A percentile compares a stretch with the other conserved stretches of the same genome.
These are phyloP conservation scores for Articulospora tetracladia DNA, from an alignment of 495 filamentous ascomycete genomes.

Conservation along the genomic window DNA sequence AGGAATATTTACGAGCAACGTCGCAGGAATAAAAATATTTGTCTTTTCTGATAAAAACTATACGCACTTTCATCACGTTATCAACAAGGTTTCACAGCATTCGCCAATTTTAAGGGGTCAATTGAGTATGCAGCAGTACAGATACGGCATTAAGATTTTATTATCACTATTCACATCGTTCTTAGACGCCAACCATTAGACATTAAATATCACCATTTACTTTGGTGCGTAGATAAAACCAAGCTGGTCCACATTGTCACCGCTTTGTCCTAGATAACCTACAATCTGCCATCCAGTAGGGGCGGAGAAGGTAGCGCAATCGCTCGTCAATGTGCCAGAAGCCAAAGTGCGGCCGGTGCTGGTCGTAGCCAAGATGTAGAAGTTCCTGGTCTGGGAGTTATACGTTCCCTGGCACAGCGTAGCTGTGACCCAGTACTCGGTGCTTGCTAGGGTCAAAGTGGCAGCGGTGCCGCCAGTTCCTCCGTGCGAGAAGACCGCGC, in stretches of 20 bases:
- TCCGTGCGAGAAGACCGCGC: constrained; percentile 46
- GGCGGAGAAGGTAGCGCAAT: constrained; percentile 45
- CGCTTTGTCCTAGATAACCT: constrained; percentile 53
- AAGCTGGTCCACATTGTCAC: constrained; percentile 56
- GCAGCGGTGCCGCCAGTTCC: constrained; percentile 45
- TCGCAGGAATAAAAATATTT: too few species aligned
- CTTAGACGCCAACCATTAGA: neutral
- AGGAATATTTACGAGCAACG: too few species aligned
- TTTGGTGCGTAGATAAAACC: constrained; percentile 49
- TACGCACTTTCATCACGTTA: too few species aligned
- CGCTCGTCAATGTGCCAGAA: constrained; percentile 42
- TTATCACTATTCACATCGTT: too few species aligned
- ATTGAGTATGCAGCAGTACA: too few species aligned
- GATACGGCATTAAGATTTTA: too few species aligned
- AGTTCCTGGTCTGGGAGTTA: constrained; percentile 44
- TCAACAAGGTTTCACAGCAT: too few species aligned
- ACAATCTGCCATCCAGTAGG: constrained; percentile 53
- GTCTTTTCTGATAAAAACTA: too few species aligned
- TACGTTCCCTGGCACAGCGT: constrained; percentile 50
- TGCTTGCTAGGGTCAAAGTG: constrained; percentile 38
- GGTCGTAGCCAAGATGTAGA: constrained; percentile 53
- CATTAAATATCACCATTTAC: constrained; percentile 16
- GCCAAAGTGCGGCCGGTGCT: constrained; percentile 44
- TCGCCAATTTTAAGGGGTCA: too few species aligned
- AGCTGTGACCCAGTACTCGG: constrained; percentile 46